Conservation (phyloP, 192 early-diverging fungal genomes). For the Linnemannia schmuckeri region DNA sequence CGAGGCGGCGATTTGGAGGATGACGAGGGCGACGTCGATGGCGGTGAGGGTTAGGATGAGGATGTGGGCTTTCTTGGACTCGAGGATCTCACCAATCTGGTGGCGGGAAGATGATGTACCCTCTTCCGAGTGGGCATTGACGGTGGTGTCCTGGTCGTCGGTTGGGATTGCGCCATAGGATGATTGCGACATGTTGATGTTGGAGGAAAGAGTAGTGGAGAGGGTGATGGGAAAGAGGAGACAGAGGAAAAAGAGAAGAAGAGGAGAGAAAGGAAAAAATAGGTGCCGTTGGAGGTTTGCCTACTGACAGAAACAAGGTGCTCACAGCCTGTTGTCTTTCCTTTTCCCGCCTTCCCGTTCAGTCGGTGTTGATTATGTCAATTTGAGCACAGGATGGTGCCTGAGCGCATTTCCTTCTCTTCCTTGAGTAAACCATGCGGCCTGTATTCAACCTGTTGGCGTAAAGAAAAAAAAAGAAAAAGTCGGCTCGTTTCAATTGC, state of each 20-base stretch:
- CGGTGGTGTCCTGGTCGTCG: neutral
- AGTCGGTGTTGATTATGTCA: neutral
- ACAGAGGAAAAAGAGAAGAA: neutral
- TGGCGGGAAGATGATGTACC: constrained; percentile 8
- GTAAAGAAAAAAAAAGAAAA: neutral
- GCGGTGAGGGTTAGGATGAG: constrained; percentile 45
- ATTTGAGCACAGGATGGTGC: neutral
- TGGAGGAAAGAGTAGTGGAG: neutral
- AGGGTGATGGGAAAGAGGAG: neutral
- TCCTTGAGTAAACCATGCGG: neutral
- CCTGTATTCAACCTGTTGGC: neutral
- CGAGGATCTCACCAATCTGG: constrained; percentile 42
- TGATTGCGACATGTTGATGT: constrained; percentile 15
- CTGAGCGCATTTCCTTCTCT: neutral
- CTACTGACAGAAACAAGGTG: neutral
- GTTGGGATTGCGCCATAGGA: constrained; percentile 45
- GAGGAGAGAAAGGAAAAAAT: neutral
- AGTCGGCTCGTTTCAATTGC: neutral
- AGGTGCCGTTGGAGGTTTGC: neutral
- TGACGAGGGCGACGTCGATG: constrained; percentile 53
- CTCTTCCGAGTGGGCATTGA: neutral
- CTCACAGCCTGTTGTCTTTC: neutral
- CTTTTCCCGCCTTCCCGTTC: neutral
- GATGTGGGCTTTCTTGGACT: constrained; percentile 45
- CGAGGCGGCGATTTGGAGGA: constrained; percentile 48